Evolutionary conservation across 345 rosid species (phyloP).

Genomic region (Noccaea caerulescens): DNA sequence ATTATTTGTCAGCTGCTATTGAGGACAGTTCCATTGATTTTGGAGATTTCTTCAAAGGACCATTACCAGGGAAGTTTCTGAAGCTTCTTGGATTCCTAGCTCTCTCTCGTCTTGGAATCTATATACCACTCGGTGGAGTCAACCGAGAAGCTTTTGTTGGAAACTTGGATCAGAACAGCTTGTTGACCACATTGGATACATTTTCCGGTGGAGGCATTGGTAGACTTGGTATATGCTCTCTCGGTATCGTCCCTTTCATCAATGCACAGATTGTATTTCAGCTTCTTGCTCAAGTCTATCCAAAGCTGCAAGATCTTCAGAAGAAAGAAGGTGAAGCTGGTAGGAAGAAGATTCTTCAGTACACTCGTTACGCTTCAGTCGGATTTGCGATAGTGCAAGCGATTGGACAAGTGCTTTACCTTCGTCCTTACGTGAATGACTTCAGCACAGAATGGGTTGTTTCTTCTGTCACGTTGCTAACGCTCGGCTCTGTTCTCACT

Average conservation of each 20-base stretch:
- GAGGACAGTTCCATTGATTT: conserved; percentile 98
- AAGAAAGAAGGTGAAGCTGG: conserved; percentile 99
- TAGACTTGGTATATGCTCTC: conserved; percentile 94
- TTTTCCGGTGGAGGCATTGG: conserved; percentile 99
- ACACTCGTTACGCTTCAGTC: conserved; percentile 90
- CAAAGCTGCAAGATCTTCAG: conserved; percentile 99
- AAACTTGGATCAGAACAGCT: conserved; percentile 88
- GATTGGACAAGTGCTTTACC: conserved; percentile 88
- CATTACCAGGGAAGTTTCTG: conserved; percentile 89
- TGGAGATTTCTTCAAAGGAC: conserved; percentile 96
- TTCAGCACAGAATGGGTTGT: conserved; percentile 87
- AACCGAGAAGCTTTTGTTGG: conserved; percentile 91
- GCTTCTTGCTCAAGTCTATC: conserved; percentile 94
- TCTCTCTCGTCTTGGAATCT: conserved; percentile 89
- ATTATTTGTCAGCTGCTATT: conserved; percentile 74
- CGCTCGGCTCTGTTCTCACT: conserved; percentile 86
- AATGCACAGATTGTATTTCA: conserved; percentile 97
- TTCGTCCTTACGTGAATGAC: conserved; percentile 90
- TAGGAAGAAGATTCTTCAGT: conserved; percentile 91
- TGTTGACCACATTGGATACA: conserved; percentile 90
- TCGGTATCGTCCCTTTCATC: conserved; percentile 95
- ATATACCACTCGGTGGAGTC: conserved; percentile 95
- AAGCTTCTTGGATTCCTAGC: conserved; percentile 86
- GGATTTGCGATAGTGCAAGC: conserved; percentile 95
- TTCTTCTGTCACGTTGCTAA: conserved; percentile 74